Evolutionary conservation across 2,329 filamentous ascomycete species (phyloP), one percentile per base, ranked within the genome.

Genomic region (Lecanoromycetidae sp.): DNA sequence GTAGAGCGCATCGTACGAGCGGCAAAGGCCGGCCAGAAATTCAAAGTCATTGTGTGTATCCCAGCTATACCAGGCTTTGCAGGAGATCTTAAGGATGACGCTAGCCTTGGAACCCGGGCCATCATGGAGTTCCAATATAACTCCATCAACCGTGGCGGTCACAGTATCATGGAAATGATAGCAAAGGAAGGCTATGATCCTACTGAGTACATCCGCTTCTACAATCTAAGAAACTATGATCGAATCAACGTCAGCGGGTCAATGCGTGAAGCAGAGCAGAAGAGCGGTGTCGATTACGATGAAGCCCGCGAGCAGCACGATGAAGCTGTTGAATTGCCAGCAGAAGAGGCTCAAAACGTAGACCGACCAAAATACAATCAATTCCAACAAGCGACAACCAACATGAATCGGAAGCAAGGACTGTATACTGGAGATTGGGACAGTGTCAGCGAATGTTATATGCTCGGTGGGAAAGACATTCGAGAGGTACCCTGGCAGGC

Each of bases 51-150:
- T 54, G 75, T 91, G 17, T 67, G 83, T 49, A 91, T 91, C 64
- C 85, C 85, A 0, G 76, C 84, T 1, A 80, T 93, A 0, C 86
- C 85, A 6, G 86, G 79, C 2, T 93, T 93, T 58, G 83, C 86
- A 1, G 86, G 86, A 4, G 84, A 91, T 56, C 70, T 93, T 40
- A 76, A 83, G 57, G 73, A 73, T 0, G 81, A 88, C 44, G 80
- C 76, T 19, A 79, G 82, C 7, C 69, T 90, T 1, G 82, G 83
- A 19, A 91, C 85, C 0, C 72, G 86, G 29, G 86, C 84, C 4
- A 90, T 93, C 57, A 88, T 91, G 82, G 84, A 91, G 60, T 90
- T 83, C 62, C 85, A 91, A 60, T 90, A 91, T 65, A 72, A 78
- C 58, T 82, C 77, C 43, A 91, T 91, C 65, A 83, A 78, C 62